Base-by-base conservation (phyloP, 192 early-diverging fungal genomes). In the Geranomyces michiganensis region DNA sequence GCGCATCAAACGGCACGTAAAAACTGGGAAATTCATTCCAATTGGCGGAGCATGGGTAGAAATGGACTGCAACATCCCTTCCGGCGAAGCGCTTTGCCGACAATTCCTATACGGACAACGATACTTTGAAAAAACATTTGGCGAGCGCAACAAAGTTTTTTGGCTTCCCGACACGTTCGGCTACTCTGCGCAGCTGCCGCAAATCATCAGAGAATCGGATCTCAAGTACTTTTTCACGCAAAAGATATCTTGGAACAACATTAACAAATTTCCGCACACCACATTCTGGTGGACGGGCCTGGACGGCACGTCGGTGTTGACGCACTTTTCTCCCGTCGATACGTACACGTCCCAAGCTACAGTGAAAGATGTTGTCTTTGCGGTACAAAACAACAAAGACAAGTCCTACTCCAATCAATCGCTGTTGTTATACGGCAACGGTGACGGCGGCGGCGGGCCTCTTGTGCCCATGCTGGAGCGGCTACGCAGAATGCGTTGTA, bases 211-310 rank as follows among this genome's bases (percentile, higher is more conserved):
- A 31, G 80, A 82, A 48, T 76, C 93, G 17, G 68, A 71, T 19
- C 53, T 93, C 61, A 79, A 94, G 76, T 99, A 96, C 78, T 99
- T 99, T 68, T 99, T 97, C 77, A 99, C 97, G 2, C 97, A 98
- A 76, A 99, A 99, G 76, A 81, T 99, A 47, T 95, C 93, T 24
- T 99, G 97, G 97, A 98, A 98, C 82, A 97, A 94, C 76, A 94
- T 99, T 76, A 99, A 99, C 84, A 93, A 93, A 88, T 98, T 99
- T 76, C 97, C 97, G 7, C 87, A 96, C 71, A 96, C 97, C 0
- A 96, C 96, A 5, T 99, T 99, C 80, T 85, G 78, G 76, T 99
- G 97, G 97, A 82, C 90, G 15, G 95, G 93, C 31, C 75, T 96
- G 12, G 92, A 97, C 76, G 92, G 94, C 14, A 91, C 91, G 41